Evolutionary conservation across 2,329 filamentous ascomycete genomes (phyloP), one percentile per base, ranked within the genome.

Genomic region (Stagonosporopsis vannaccii): DNA sequence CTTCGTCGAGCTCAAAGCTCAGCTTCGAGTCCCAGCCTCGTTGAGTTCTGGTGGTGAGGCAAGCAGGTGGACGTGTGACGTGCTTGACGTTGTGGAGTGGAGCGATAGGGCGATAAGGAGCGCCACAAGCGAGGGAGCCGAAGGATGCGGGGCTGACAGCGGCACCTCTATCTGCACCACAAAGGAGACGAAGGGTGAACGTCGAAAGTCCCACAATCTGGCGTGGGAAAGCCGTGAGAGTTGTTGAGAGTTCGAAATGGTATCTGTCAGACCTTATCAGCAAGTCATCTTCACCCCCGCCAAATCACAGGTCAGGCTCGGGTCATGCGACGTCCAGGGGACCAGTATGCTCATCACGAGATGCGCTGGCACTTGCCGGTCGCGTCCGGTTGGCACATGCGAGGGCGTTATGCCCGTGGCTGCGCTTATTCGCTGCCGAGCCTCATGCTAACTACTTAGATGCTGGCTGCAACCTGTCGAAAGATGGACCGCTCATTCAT

Each of bases 71-170:
- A 48, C n/a, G 48, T 25, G 63, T 71, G 68, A 69, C 67, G 66
- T 62, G 60, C 55, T 60, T 56, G 37, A 52, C 44, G 51, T 41
- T n/a, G n/a, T n/a, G n/a, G n/a, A n/a, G n/a, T n/a, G n/a, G 62
- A n/a, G 41, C 56, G 58, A 66, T 66, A 67, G 60, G 28, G 53
- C 62, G 62, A 64, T 67, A 64, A 60, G 52, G 57, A 55, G n/a
- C 59, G 67, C 67, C 65, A 65, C 68, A 69, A 56, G 59, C 62
- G 63, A 60, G 33, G 25, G 17, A 35, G 46, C 53, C 45, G 52
- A 51, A 55, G 41, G 30, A 46, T 46, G 53, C 42, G 47, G 53
- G 57, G 59, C 48, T 61, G 47, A 35, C 39, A 45, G 47, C 36
- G 57, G 43, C 15, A 49, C 45, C 37, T 49, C 26, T 33, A 23